Evolutionary conservation across 768 basidiomycete species (phyloP).

Genomic region (Omphalotus guepiniiformis): DNA sequence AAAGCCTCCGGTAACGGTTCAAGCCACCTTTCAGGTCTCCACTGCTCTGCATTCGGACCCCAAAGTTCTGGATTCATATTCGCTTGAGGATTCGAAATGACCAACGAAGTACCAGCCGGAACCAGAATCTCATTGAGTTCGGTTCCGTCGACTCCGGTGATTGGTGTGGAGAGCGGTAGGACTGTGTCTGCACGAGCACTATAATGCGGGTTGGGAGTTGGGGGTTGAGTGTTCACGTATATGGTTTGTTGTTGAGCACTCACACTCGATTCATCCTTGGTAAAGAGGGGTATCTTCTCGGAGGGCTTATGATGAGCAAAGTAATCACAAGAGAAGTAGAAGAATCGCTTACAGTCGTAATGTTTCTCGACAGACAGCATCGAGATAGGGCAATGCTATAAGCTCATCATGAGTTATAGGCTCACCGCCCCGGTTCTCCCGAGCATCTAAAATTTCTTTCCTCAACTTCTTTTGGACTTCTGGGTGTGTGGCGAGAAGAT

Average conservation of each 20-base stretch:
- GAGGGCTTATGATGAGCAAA: not conserved
- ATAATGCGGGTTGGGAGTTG: too few relatives aligned
- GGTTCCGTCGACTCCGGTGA: slow-evolving; percentile 25
- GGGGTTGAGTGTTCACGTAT: too few relatives aligned
- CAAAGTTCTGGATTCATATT: slow-evolving; percentile 34
- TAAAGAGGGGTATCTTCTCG: slow-evolving; percentile 23
- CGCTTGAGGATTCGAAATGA: slow-evolving; percentile 22
- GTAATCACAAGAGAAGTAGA: not conserved
- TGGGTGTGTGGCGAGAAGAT: slow-evolving; percentile 27
- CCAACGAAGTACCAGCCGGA: slow-evolving; percentile 22
- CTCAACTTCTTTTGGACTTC: slow-evolving; percentile 36
- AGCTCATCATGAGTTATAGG: slow-evolving; percentile 34
- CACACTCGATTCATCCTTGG: slow-evolving; percentile 19
- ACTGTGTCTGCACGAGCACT: slow-evolving; percentile 23
- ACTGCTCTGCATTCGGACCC: slow-evolving; percentile 38
- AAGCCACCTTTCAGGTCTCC: slow-evolving; percentile 45
- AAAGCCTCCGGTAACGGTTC: slow-evolving; percentile 27
- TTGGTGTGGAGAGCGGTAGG: slow-evolving; percentile 30
- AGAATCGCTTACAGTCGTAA: slow-evolving; percentile 27
- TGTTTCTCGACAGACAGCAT: slow-evolving; percentile 37
- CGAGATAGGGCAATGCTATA: slow-evolving; percentile 30
- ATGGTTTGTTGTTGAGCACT: too few relatives aligned
- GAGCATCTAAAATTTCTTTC: slow-evolving; percentile 27
- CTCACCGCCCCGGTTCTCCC: slow-evolving; percentile 13
- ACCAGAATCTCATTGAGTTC: slow-evolving; percentile 21